A percentile compares a stretch with the other conserved stretches of the same genome.
These are phyloP conservation scores for Monosporozyma servazzii DNA, from an alignment of 805 yeast species.

Conservation along the genomic window DNA sequence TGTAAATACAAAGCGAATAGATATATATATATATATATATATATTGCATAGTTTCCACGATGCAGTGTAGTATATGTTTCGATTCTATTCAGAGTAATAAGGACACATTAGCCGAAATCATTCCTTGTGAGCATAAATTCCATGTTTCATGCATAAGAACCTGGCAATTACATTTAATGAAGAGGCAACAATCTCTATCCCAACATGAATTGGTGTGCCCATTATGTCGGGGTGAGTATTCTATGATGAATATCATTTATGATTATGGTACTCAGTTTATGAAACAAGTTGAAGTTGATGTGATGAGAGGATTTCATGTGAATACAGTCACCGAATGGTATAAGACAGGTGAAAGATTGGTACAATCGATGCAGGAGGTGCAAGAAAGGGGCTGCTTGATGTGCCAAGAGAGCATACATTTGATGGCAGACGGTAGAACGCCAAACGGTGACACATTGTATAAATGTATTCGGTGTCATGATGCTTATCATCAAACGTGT, in stretches of 20 bases:
- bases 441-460: neutral
- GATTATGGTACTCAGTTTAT: constrained; percentile 5
- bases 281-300: constrained; percentile 6
- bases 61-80: constrained; percentile 53
- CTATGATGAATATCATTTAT: constrained; percentile 4
- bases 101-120: constrained; percentile 22
- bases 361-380: neutral
- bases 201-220: constrained; percentile 22
- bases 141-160: constrained; percentile 48
- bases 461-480: neutral
- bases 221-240: constrained; percentile 18
- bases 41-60: neutral
- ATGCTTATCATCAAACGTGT: constrained; percentile 23
- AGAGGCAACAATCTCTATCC: constrained; percentile 8
- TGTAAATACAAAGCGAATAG: neutral
- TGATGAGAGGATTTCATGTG: constrained; percentile 11
- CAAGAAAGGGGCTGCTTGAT: neutral
- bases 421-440: neutral
- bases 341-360: neutral
- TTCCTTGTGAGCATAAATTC: constrained; percentile 46
- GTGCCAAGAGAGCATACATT: neutral
- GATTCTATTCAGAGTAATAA: constrained; percentile 28
- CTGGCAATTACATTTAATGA: constrained; percentile 34
- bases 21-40: neutral
- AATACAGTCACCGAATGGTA: constrained; percentile 2